Percentiles rank a stretch among this genome's conserved stretches.
These are phyloP conservation scores for Porpolomopsis calyptriformis DNA, from an alignment of 768 basidiomycete genomes.

Conservation along the genomic window DNA sequence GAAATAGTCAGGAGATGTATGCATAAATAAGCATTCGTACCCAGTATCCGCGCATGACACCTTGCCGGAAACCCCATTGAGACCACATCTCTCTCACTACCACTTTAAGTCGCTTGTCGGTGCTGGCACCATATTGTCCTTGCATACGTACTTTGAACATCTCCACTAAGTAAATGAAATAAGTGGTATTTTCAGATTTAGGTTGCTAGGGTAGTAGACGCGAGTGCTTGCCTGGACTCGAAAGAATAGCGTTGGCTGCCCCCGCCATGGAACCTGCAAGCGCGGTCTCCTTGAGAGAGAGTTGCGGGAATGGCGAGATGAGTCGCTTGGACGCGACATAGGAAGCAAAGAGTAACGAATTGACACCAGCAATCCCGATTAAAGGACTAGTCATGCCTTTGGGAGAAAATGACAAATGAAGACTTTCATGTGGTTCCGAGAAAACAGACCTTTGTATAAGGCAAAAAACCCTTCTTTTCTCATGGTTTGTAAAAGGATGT, in stretches of 20 bases:
- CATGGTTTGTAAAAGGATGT: slow-evolving; percentile 74
- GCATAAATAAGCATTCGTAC: slow-evolving; percentile 29
- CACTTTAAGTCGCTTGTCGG: slow-evolving; percentile 66
- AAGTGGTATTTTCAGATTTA: neutral
- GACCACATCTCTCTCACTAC: slow-evolving; percentile 78
- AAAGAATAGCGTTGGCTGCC: slow-evolving; percentile 79
- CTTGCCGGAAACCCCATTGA: slow-evolving; percentile 75
- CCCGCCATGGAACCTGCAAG: slow-evolving; percentile 89
- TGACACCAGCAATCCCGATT: slow-evolving; percentile 89
- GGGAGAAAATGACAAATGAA: neutral
- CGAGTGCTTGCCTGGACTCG: slow-evolving; percentile 63
- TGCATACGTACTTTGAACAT: slow-evolving; percentile 99
- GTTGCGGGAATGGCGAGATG: slow-evolving; percentile 80
- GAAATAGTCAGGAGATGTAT: neutral
- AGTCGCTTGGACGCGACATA: slow-evolving; percentile 75
- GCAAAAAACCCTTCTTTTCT: slow-evolving; percentile 87
- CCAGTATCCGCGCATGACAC: slow-evolving; percentile 97
- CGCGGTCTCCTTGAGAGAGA: slow-evolving; percentile 71
- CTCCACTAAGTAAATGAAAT: slow-evolving; percentile 47
- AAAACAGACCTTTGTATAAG: slow-evolving; percentile 74
- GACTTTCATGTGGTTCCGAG: neutral
- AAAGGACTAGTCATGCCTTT: slow-evolving; percentile 86
- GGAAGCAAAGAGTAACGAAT: slow-evolving; percentile 87
- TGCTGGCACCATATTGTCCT: slow-evolving; percentile 76
- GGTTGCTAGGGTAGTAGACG: too few relatives aligned